These are phyloP conservation scores for Rutstroemia sp. DNA, from an alignment of 2,329 filamentous ascomycete species.

Conservation along the genomic window DNA sequence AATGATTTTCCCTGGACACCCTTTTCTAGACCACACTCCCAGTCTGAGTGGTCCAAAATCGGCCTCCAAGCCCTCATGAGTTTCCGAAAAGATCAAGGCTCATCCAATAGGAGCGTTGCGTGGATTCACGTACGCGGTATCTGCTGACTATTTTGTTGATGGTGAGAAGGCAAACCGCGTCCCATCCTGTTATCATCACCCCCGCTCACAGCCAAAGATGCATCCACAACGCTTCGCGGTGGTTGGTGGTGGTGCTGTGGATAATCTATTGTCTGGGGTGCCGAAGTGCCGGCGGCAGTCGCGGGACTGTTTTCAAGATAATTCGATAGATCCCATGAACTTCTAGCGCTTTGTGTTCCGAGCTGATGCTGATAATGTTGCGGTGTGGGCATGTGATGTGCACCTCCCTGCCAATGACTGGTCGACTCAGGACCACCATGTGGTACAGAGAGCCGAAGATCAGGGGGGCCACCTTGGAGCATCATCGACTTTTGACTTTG, in stretches of 20 bases:
- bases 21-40: background rate
- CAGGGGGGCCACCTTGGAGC: conserved; percentile 23
- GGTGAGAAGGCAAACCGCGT: conserved; percentile 19
- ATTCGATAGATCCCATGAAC: conserved; percentile 28
- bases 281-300: conserved; percentile 22
- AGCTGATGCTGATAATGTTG: conserved; percentile 20
- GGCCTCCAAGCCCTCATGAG: no score
- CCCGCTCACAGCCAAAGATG: conserved; percentile 13
- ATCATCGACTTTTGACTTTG: conserved; percentile 23
- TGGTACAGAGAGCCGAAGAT: conserved; percentile 23
- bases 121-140: conserved; percentile 20
- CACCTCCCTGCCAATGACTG: conserved; percentile 20
- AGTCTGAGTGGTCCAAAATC: no score
- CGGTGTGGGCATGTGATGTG: conserved; percentile 24
- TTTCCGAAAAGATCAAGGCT: no score
- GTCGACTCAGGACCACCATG: conserved; percentile 22
- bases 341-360: conserved; percentile 17
- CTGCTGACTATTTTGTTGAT: conserved; percentile 26
- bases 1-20: conserved; percentile 13
- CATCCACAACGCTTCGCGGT: conserved; percentile 20
- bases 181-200: conserved; percentile 18
- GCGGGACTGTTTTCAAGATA: conserved; percentile 27
- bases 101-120: background rate
- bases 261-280: conserved; percentile 19
- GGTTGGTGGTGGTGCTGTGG: conserved; percentile 6